Evolutionary conservation across 495 filamentous ascomycete species (phyloP).

Genomic region (Aspergillus bertholletiae): DNA sequence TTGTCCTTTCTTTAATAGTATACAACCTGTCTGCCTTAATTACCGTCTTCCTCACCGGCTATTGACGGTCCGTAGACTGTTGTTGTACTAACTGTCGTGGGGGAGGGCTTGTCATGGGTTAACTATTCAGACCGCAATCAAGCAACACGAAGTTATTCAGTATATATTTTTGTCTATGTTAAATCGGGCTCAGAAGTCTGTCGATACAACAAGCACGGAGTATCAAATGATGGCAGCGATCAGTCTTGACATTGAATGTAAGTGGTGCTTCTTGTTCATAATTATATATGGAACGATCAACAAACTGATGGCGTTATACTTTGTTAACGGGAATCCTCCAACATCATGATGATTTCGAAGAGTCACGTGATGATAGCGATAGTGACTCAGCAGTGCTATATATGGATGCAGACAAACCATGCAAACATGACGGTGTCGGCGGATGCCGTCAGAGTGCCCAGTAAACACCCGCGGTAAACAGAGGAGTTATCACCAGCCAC

Average conservation of each 20-base stretch:
- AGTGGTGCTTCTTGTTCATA: no score
- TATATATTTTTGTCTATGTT: no score
- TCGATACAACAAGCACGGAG: no score
- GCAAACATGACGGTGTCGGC: neutral
- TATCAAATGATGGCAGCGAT: no score
- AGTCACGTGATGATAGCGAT: neutral
- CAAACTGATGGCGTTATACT: no score
- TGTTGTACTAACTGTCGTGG: constrained; percentile 21
- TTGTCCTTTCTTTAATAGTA: constrained; percentile 73
- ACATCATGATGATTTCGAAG: neutral
- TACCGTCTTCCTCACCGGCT: constrained; percentile 51
- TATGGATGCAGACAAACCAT: neutral
- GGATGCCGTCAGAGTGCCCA: no score
- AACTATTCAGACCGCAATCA: no score
- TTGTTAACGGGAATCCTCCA: neutral
- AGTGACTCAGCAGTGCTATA: neutral
- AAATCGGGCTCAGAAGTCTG: no score
- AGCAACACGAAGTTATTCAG: no score
- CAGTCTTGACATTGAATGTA: no score
- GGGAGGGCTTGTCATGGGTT: no score
- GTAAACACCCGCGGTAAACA: neutral
- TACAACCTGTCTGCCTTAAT: constrained; percentile 76
- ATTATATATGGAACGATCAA: no score
- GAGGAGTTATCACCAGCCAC: constrained; percentile 37
- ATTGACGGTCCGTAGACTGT: constrained; percentile 31